These are phyloP conservation scores for Melanomma pulvis-pyrius DNA, from an alignment of 495 filamentous ascomycete genomes.

Conservation along the genomic window DNA sequence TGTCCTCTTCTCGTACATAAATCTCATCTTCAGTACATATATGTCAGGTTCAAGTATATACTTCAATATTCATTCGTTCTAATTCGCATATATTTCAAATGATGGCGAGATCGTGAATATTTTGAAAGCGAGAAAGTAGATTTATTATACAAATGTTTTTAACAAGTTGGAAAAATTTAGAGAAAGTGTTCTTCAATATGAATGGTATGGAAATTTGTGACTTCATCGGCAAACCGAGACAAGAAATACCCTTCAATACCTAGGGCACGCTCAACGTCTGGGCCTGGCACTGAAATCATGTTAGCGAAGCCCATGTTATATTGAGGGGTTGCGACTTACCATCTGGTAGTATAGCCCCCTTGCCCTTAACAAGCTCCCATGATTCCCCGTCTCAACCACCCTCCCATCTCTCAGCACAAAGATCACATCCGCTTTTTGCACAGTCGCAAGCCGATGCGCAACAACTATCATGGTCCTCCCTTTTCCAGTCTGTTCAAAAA, in stretches of 20 bases:
- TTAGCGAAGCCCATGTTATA: conserved; percentile 14
- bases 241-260: background rate
- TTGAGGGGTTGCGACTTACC: conserved; percentile 52
- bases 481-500: conserved; percentile 53
- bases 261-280: conserved; percentile 26
- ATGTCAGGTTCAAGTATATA: no score
- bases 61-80: no score
- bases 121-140: no score
- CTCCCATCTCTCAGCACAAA: conserved; percentile 79
- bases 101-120: no score
- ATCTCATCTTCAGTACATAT: no score
- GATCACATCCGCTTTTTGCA: conserved; percentile 78
- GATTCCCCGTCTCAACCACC: conserved; percentile 73
- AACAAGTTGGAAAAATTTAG: no score
- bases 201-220: background rate
- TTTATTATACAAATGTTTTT: no score
- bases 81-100: no score
- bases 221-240: background rate
- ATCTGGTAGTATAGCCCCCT: conserved; percentile 75
- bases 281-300: conserved; percentile 36
- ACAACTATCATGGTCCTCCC: conserved; percentile 38
- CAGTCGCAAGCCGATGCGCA: conserved; percentile 40
- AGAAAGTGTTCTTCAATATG: no score
- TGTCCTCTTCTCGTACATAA: background rate
- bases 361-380: conserved; percentile 65